Conservation (phyloP, 2,329 filamentous ascomycete species). For the Aspergillus eucalypticola region DNA sequence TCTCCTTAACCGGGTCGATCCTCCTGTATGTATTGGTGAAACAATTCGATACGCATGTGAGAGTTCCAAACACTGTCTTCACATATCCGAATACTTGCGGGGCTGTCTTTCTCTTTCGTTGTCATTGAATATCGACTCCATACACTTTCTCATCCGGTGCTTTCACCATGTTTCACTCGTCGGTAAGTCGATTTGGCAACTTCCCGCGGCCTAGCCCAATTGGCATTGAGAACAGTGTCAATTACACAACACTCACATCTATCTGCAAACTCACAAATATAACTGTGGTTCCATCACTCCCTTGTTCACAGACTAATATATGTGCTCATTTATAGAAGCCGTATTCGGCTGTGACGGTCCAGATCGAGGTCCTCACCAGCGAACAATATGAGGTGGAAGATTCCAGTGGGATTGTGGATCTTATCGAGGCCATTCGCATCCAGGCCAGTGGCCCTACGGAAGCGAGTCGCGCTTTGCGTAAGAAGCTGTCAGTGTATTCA, state of each 20-base stretch:
- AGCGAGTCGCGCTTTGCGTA: conserved; percentile 86
- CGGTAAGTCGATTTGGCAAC: conserved; percentile 24
- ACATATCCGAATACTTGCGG: neutral
- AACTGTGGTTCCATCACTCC: neutral
- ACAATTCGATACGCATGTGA: neutral
- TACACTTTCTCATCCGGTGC: neutral
- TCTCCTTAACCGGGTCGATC: neutral
- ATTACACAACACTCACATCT: neutral
- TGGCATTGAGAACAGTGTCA: neutral
- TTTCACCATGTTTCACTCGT: conserved; percentile 39
- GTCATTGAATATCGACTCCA: neutral
- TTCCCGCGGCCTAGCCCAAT: neutral
- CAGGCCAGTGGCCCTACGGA: conserved; percentile 84
- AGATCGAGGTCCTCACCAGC: conserved; percentile 84
- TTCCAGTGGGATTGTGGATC: conserved; percentile 84
- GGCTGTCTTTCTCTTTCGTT: neutral
- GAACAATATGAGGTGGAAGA: conserved; percentile 91
- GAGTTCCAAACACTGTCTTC: neutral
- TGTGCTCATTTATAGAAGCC: conserved; percentile 62
- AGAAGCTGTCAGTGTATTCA: conserved; percentile 70
- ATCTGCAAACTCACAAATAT: neutral
- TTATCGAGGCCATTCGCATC: conserved; percentile 90
- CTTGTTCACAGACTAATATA: neutral
- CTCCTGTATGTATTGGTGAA: neutral
- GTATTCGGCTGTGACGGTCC: conserved; percentile 90